These are phyloP conservation scores for Oryza australiensis DNA, from an alignment of 176 grass and related monocot species.

Conservation along the genomic window DNA sequence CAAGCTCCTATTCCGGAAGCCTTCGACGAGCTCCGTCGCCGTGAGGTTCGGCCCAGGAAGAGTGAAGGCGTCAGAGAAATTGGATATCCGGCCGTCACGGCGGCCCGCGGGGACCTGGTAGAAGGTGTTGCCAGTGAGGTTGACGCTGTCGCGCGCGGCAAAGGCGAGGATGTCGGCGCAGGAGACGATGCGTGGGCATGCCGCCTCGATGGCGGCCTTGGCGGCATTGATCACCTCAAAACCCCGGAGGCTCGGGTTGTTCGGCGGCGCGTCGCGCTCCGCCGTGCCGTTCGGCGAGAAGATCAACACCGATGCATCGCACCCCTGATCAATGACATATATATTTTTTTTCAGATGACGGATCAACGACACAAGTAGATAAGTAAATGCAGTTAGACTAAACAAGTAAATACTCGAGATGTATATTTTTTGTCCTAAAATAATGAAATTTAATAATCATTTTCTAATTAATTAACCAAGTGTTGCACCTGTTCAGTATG, in stretches of 20 bases:
- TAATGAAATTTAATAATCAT: too few relatives aligned
- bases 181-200: conserved; percentile 52
- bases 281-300: conserved; percentile 17
- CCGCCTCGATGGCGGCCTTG: conserved; percentile 44
- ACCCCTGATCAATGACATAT: conserved; percentile 40
- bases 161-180: conserved; percentile 75
- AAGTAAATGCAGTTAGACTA: too few relatives aligned
- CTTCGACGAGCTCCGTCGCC: background rate
- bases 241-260: conserved; percentile 56
- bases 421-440: too few relatives aligned
- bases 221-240: conserved; percentile 51
- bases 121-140: conserved; percentile 57
- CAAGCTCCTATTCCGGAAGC: conserved; percentile 41
- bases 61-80: conserved; percentile 29
- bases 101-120: conserved; percentile 67
- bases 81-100: conserved; percentile 62
- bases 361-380: too few relatives aligned
- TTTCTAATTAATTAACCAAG: too few relatives aligned
- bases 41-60: conserved; percentile 47
- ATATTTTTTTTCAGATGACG: too few relatives aligned
- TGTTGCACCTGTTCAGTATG: too few relatives aligned
- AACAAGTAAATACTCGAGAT: too few relatives aligned
- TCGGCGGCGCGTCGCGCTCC: background rate
- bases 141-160: conserved; percentile 54
- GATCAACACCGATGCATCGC: conserved; percentile 54